Conservation (phyloP, 2,329 filamentous ascomycete species). For the Stylonectria norvegica region DNA sequence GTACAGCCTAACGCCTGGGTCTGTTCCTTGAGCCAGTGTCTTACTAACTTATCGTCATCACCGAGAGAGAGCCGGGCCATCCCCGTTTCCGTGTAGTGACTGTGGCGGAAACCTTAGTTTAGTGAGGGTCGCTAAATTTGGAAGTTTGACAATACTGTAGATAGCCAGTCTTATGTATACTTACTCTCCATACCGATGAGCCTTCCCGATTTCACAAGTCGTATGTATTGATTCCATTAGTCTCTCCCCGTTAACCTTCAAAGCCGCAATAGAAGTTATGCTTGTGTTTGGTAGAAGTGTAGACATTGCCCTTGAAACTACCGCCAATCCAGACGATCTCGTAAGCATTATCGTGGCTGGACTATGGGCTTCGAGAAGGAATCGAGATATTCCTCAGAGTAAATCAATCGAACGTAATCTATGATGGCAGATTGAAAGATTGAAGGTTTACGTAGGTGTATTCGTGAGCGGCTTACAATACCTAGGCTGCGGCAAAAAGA, state of each 20-base stretch:
- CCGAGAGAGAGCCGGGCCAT: slow-evolving; percentile 73
- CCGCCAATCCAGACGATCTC: too few species aligned
- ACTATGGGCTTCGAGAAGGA: background rate
- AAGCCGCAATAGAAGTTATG: background rate
- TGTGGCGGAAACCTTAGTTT: too few species aligned
- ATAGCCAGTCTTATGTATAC: too few species aligned
- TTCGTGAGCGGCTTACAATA: too few species aligned
- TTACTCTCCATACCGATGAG: background rate
- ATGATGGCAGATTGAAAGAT: too few species aligned
- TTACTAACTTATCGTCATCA: slow-evolving; percentile 66
- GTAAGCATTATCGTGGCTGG: background rate
- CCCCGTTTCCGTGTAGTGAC: slow-evolving; percentile 67
- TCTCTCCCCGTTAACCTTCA: background rate
- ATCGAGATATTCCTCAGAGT: background rate
- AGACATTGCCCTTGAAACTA: too few species aligned
- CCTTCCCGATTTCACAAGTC: background rate
- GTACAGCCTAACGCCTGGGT: slow-evolving; percentile 62
- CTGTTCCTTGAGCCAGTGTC: slow-evolving; percentile 71
- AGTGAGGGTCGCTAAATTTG: too few species aligned
- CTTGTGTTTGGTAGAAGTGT: too few species aligned
- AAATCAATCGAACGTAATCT: background rate
- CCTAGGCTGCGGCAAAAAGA: too few species aligned
- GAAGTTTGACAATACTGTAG: too few species aligned
- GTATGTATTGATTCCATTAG: background rate
- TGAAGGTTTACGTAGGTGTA: too few species aligned